Conservation (phyloP, 208 protist species). For the Trypanosoma melophagium region DNA sequence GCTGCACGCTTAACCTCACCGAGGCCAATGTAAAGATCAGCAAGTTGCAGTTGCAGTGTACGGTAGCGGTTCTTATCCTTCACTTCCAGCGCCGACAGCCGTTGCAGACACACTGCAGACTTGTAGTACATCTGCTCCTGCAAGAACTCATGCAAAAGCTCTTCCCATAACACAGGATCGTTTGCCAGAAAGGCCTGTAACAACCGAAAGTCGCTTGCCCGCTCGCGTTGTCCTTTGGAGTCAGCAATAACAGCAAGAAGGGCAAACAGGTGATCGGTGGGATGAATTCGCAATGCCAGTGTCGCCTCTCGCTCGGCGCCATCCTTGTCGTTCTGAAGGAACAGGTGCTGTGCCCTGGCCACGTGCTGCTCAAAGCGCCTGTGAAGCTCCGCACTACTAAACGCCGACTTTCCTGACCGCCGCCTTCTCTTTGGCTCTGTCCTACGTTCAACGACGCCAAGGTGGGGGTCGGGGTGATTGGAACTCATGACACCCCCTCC, state of each 20-base stretch:
- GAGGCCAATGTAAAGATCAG: conserved; percentile 82
- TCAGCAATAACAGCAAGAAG: conserved; percentile 82
- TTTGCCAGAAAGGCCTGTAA: conserved; percentile 84
- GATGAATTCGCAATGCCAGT: conserved; percentile 71
- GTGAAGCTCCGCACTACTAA: conserved; percentile 52
- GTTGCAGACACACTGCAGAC: conserved; percentile 81
- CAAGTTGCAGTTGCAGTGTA: conserved; percentile 79
- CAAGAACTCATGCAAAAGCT: conserved; percentile 85
- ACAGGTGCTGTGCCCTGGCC: conserved; percentile 61
- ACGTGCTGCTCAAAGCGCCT: conserved; percentile 65
- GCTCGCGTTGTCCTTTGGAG: conserved; percentile 76
- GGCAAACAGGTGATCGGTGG: conserved; percentile 80
- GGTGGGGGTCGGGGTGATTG: conserved; percentile 2
- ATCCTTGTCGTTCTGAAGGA: conserved; percentile 57
- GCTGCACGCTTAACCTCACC: conserved; percentile 74
- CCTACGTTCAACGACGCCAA: conserved; percentile 26
- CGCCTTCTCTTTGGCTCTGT: conserved; percentile 20
- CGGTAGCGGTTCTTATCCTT: conserved; percentile 56
- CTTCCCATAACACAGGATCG: conserved; percentile 79
- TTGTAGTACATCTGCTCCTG: conserved; percentile 83
- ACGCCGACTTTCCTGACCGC: conserved; percentile 22
- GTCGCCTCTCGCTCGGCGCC: conserved; percentile 66
- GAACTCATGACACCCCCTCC: conserved; percentile 8
- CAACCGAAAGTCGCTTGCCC: conserved; percentile 84
- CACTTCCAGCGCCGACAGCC: conserved; percentile 71